A percentile compares a stretch with the other conserved stretches of the same genome.
These are phyloP conservation scores for Dispira parvispora DNA, from an alignment of 192 early-diverging fungal species.

Conservation along the genomic window DNA sequence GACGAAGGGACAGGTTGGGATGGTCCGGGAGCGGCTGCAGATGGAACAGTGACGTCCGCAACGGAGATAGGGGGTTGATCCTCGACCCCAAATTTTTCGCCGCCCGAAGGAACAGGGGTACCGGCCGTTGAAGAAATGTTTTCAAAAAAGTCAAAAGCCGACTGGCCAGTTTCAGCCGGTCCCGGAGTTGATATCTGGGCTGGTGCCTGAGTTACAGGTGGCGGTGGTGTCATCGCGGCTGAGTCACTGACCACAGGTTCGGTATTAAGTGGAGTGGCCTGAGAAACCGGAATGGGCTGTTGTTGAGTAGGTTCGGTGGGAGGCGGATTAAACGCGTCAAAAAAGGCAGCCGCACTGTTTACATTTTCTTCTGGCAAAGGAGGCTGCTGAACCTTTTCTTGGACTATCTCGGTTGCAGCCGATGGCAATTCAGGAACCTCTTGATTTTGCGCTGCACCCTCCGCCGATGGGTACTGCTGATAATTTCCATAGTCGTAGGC, in stretches of 20 bases:
- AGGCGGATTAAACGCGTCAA: background rate
- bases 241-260: background rate
- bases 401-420: background rate
- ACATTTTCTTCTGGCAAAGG: background rate
- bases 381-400: background rate
- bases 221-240: background rate
- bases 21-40: too few species aligned
- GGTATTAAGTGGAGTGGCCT: background rate
- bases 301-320: background rate
- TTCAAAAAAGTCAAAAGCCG: constrained; percentile 9
- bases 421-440: background rate
- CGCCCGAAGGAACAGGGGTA: background rate
- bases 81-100: too few species aligned
- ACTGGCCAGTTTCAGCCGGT: background rate
- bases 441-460: background rate
- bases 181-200: background rate
- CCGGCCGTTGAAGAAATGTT: background rate
- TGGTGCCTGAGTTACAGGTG: background rate
- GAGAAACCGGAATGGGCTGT: background rate
- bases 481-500: background rate
- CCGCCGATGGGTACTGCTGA: background rate
- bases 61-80: too few species aligned
- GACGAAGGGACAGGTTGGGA: too few species aligned
- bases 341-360: background rate
- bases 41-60: too few species aligned